Evolutionary conservation across 1,284 basidiomycete species (phyloP).

Genomic region (Schizophyllum commune): DNA sequence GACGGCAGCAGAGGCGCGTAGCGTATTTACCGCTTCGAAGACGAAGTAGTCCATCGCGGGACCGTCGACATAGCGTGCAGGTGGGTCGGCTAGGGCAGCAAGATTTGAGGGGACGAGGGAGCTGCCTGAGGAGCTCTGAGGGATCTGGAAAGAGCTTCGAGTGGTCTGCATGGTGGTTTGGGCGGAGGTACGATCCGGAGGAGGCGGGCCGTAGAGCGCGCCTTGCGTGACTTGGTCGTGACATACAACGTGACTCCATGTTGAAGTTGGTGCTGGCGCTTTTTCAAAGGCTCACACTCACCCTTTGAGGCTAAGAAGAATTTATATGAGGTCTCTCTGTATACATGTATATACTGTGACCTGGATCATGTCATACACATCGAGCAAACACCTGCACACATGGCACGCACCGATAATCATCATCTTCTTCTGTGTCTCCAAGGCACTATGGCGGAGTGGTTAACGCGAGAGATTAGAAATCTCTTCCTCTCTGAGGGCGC

Average conservation of each 20-base stretch:
- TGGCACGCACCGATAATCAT: neutral
- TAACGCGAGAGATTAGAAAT: slow-evolving; percentile 11
- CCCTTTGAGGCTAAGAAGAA: too few species aligned
- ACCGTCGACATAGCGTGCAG: slow-evolving; percentile 57
- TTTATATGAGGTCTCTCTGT: too few species aligned
- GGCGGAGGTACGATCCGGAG: too few species aligned
- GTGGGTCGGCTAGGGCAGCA: slow-evolving; percentile 51
- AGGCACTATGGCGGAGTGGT: neutral
- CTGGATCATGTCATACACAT: too few species aligned
- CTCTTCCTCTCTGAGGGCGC: slow-evolving; percentile 48
- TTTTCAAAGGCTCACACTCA: too few species aligned
- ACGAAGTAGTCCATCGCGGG: slow-evolving; percentile 80
- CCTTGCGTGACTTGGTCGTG: neutral
- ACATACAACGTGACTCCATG: too few species aligned
- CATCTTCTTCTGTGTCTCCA: neutral
- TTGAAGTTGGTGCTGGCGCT: too few species aligned
- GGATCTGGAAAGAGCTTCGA: neutral
- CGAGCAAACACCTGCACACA: too few species aligned
- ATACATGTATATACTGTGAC: too few species aligned
- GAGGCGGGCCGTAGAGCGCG: too few species aligned
- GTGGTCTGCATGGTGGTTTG: neutral
- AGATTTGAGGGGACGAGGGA: slow-evolving; percentile 21
- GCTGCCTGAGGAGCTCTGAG: neutral
- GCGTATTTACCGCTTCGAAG: slow-evolving; percentile 69
- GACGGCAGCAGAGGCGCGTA: slow-evolving; percentile 64